A percentile compares a stretch with the other conserved stretches of the same genome.
phyloP scores from a whole-genome alignment of 495 filamentous ascomycete genomes.

The Pseudevernia furfuracea region DNA sequence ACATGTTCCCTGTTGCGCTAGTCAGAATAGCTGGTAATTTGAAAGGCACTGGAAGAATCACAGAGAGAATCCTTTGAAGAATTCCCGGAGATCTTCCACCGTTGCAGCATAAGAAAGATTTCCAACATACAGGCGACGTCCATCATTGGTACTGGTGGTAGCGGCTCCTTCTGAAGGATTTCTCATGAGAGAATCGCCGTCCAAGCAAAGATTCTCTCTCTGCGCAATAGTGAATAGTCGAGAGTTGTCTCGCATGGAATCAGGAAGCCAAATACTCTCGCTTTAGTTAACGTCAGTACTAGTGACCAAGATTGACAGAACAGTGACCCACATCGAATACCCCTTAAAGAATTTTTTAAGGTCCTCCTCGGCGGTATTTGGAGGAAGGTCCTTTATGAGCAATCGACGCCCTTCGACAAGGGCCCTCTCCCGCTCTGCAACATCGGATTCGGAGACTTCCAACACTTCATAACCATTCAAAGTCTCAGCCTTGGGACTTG shows the following conservation, averaged over 20 bases:
- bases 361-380: slow-evolving; percentile 95
- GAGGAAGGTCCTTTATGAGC: slow-evolving; percentile 96
- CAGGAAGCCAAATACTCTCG: neutral
- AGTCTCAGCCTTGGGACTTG: slow-evolving; percentile 3
- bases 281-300: neutral
- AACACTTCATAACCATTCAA: neutral
- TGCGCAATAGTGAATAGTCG: neutral
- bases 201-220: neutral
- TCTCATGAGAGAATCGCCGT: neutral
- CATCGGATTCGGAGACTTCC: neutral
- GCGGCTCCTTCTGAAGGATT: neutral
- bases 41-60: neutral
- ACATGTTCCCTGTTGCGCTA: neutral
- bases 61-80: neutral
- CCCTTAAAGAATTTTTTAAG: slow-evolving; percentile 72
- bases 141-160: neutral
- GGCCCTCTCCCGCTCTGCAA: slow-evolving; percentile 12
- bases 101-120: neutral
- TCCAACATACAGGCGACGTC: neutral
- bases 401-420: slow-evolving; percentile 93
- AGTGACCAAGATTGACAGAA: neutral
- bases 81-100: neutral
- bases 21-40: neutral
- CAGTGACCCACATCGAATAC: neutral
- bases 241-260: neutral